phyloP scores from a whole-genome alignment of 192 early-diverging fungal genomes.

The Paraglomus occultum region DNA sequence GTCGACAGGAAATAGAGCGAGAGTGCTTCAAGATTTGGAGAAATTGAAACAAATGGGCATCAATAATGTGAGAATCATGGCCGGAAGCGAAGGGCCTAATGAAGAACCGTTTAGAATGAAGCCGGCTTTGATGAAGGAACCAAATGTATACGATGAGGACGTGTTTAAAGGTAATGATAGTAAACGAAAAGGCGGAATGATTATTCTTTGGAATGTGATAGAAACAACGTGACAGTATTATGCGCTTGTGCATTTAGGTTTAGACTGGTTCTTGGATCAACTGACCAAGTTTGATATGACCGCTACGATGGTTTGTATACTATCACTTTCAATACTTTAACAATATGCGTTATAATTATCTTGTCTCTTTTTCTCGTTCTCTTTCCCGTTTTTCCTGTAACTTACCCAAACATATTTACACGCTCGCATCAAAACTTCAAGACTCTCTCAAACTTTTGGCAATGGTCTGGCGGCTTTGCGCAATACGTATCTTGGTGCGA shows the following conservation, averaged over 20 bases:
- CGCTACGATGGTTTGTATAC: constrained; percentile 40
- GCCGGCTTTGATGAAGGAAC: constrained; percentile 54
- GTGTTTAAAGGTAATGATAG: constrained; percentile 59
- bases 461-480: constrained; percentile 65
- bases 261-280: constrained; percentile 62
- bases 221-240: too few relatives aligned
- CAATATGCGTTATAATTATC: not conserved
- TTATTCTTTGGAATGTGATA: not conserved
- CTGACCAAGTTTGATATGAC: constrained; percentile 54
- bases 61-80: constrained; percentile 66
- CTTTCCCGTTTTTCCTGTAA: not conserved
- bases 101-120: constrained; percentile 53
- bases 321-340: too few relatives aligned
- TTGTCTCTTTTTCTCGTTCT: not conserved
- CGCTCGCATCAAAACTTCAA: constrained; percentile 24
- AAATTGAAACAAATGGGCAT: constrained; percentile 45
- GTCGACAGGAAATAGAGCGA: constrained; percentile 43
- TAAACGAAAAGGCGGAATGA: not conserved
- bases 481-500: constrained; percentile 66
- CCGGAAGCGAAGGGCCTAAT: constrained; percentile 57
- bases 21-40: constrained; percentile 53
- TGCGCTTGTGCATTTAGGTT: constrained; percentile 11
- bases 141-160: constrained; percentile 53
- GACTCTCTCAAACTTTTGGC: constrained; percentile 65
- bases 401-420: not conserved